Base-by-base conservation (phyloP, 2,329 filamentous ascomycete genomes). In the Exophiala viscosa region DNA sequence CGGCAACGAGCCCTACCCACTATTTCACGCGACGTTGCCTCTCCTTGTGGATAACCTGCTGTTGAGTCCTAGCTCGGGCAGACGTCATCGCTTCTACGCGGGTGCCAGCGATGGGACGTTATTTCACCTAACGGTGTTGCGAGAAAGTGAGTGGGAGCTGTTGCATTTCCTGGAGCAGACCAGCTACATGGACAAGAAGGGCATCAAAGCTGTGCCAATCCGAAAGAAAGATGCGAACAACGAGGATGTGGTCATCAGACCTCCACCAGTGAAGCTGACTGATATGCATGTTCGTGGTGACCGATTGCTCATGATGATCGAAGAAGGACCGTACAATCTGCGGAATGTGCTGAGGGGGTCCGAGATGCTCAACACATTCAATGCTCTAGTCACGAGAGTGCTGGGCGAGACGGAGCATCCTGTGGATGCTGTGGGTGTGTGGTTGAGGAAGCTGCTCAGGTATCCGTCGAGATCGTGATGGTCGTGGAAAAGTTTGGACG, bases 141-240 rank as follows among this genome's bases (percentile, higher is more conserved):
- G 77, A 8, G 63, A 78, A 14, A 69, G 79, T 2, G 78, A 85
- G 6, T 87, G 86, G 81, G 76, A 78, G 5, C 74, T 95, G 3
- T 75, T 97, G 4, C 78, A 79, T 52, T 83, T 92, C 57, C 66
- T 96, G 1, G 85, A 95, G 64, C 85, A 86, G 53, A 66, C 95
- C 43, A 83, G 81, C 23, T 67, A 77, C 42, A 67, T 69, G 20
- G 78, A 76, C 36, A 46, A 38, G 20, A 52, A 48, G 46, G 39
- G 35, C n/a, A 53, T 53, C 47, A 57, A 52, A 43, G 32, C 57
- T 9, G 52, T 52, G 18, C 49, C 45, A 3, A 50, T 53, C 18
- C 31, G 31, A 23, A 55, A 48, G 40, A 44, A 40, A 18, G 49
- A 44, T 28, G 41, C 33, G 11, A 39, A 57, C n/a, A 35, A 40